Evolutionary conservation across 78 protist genomes (phyloP), one percentile per base, ranked within the genome.

Genomic region (Speleostelium caveatum): DNA sequence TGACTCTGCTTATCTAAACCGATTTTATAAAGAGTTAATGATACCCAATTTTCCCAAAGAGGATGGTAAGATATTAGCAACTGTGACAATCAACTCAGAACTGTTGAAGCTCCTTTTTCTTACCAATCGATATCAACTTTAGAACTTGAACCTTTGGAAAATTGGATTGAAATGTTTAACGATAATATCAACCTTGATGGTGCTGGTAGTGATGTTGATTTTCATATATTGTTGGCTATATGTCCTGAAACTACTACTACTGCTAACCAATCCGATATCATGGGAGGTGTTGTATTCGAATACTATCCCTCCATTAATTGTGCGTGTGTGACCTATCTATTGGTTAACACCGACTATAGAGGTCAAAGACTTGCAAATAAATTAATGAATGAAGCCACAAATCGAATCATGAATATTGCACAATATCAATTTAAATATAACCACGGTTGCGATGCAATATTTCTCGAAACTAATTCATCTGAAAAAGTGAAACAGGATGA

Each of bases 261-360:
- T 6, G 77, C 58, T 4, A 49, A 26, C 0, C 53, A 55, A 69
- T 69, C 80, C 0, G 56, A 83, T 67, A 73, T 86, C 32, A 66
- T 75, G 65, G 93, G 93, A 28, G 93, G 93, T 4, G 58, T 86
- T 1, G 93, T 86, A 53, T 86, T 86, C 62, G 93, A 86, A 39
- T 86, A 62, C 60, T 86, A 75, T 67, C 93, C 93, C 49, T 14
- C 45, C 2, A 74, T 58, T 0, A 86, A 86, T 56, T 75, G 60
- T 75, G 93, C 77, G 19, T 75, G 74, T 38, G 49, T 86, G 2
- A 86, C 87, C 0, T 75, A 86, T 75, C 30, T 86, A 39, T 55
- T 75, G 35, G 86, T 86, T 1, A 67, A 60, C 42, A 3, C 38
- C 16, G 79, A 86, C 7, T 75, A 74, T 65, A 39, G 93, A 32